These are phyloP conservation scores for Pseudocercospora fuligena DNA, from an alignment of 2,329 filamentous ascomycete genomes.

Conservation along the genomic window DNA sequence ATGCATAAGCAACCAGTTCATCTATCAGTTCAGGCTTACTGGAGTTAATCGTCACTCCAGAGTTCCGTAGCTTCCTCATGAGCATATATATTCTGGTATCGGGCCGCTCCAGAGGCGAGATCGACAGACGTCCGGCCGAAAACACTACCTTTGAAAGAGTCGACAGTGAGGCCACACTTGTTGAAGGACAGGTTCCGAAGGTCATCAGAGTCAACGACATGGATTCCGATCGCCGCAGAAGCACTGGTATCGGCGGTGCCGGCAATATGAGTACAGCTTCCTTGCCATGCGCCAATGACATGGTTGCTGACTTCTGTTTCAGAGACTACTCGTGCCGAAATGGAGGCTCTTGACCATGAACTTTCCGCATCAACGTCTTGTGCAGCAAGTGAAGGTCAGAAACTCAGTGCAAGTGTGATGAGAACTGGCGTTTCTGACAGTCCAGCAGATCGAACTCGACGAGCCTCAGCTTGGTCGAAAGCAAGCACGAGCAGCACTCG, in stretches of 20 bases:
- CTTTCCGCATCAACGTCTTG: background rate
- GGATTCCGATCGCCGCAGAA: background rate
- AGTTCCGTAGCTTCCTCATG: background rate
- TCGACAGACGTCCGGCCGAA: background rate
- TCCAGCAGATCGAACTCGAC: background rate
- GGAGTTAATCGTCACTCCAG: background rate
- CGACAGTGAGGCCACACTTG: background rate
- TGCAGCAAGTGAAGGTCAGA: background rate
- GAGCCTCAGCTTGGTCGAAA: background rate
- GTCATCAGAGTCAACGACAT: background rate
- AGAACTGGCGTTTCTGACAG: too few species aligned
- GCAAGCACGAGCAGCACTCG: background rate
- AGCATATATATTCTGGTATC: background rate
- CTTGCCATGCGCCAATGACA: too few species aligned
- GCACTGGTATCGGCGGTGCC: background rate
- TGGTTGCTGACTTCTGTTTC: background rate
- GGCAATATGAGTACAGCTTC: conserved; percentile 1
- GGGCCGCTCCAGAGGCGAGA: background rate
- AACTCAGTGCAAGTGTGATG: too few species aligned
- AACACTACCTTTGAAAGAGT: background rate
- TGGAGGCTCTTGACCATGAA: background rate
- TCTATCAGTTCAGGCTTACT: background rate
- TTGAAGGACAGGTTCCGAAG: background rate
- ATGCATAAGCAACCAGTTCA: background rate
- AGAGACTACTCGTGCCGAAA: background rate